Evolutionary conservation across 2,329 filamentous ascomycete species (phyloP).

Genomic region (Trichoderma sp.): DNA sequence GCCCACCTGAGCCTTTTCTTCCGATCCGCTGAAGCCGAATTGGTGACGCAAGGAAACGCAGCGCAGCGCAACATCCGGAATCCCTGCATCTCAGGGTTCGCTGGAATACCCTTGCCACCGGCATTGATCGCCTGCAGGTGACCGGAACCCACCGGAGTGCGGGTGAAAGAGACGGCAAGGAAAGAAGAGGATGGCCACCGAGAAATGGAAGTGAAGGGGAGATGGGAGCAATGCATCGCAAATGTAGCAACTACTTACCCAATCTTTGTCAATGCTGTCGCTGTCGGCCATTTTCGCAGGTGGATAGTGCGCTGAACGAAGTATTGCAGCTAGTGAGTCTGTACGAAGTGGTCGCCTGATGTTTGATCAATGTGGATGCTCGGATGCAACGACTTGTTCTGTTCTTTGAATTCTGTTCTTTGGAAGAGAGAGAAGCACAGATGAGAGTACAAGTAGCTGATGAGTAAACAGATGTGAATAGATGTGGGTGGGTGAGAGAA

Average conservation of each 20-base stretch:
- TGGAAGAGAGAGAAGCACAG: background rate
- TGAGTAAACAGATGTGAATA: background rate
- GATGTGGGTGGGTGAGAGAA: background rate
- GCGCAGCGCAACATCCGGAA: conserved; percentile 2
- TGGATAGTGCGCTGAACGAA: background rate
- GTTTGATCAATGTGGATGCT: background rate
- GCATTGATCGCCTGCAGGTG: conserved; percentile 4
- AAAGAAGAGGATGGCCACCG: background rate
- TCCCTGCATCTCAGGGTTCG: conserved; percentile 16
- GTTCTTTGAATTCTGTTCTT: background rate
- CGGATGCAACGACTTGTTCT: background rate
- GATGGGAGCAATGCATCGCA: background rate
- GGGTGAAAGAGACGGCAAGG: background rate
- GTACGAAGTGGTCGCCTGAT: background rate
- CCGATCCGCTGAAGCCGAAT: conserved; percentile 11
- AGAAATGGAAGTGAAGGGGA: background rate
- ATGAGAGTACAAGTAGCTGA: background rate
- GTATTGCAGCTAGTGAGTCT: background rate
- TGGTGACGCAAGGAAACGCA: conserved; percentile 12
- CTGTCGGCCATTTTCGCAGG: background rate
- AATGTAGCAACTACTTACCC: background rate
- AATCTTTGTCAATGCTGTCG: background rate
- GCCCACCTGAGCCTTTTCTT: background rate
- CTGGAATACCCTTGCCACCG: conserved; percentile 6
- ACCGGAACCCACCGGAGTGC: background rate